Evolutionary conservation across 78 protist genomes (phyloP).

Genomic region (Emiliania huxleyi): DNA sequence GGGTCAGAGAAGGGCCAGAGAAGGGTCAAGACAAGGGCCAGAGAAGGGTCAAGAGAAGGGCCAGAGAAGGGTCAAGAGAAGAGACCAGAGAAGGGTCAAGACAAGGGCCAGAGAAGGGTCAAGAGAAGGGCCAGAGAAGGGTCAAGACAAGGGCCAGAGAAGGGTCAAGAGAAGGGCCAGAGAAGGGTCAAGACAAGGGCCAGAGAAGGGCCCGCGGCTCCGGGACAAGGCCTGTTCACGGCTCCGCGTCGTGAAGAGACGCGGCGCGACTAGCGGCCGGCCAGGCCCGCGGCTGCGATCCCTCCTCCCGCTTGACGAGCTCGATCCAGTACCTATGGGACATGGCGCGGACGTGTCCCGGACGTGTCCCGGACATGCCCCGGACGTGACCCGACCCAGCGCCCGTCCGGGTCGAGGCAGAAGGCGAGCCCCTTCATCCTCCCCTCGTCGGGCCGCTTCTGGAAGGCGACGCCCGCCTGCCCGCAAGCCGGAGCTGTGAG

Average conservation of each 20-base stretch:
- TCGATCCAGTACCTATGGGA: too few relatives aligned
- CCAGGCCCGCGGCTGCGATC: background rate
- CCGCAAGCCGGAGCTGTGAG: too few relatives aligned
- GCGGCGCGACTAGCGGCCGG: background rate
- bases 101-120: background rate
- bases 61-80: background rate
- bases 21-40: background rate
- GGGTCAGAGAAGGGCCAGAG: background rate
- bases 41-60: background rate
- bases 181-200: too few relatives aligned
- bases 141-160: too few relatives aligned
- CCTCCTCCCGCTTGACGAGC: background rate
- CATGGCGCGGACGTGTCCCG: too few relatives aligned
- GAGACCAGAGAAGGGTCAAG: background rate
- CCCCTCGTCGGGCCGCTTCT: conserved; percentile 60
- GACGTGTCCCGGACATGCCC: too few relatives aligned
- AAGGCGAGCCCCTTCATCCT: conserved; percentile 73
- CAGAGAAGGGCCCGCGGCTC: too few relatives aligned
- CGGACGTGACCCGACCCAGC: too few relatives aligned
- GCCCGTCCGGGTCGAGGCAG: conserved; percentile 47
- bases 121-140: background rate
- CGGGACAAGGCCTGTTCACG: too few relatives aligned
- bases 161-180: too few relatives aligned
- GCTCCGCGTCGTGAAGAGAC: background rate
- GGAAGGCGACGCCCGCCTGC: too few relatives aligned